Evolutionary conservation across 495 filamentous ascomycete genomes (phyloP).

Genomic region (Penicillium argentinense): DNA sequence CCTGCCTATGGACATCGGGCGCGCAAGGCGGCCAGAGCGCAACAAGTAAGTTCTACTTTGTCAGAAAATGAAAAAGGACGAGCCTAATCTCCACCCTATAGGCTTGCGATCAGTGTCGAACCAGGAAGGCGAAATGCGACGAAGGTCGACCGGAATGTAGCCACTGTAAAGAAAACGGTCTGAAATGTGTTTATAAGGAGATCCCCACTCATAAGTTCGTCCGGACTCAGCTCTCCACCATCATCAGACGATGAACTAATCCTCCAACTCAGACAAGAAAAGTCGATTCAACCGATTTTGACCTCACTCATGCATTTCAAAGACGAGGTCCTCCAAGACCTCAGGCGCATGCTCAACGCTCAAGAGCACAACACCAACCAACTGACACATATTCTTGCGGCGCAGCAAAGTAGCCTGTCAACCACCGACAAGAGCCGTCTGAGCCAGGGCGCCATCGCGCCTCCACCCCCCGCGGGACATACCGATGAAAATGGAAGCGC

Average conservation of each 20-base stretch:
- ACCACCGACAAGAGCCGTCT: not conserved
- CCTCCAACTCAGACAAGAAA: constrained; percentile 38
- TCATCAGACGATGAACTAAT: too few relatives aligned
- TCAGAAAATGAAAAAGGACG: too few relatives aligned
- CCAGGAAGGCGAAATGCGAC: constrained; percentile 64
- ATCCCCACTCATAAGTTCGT: constrained; percentile 59
- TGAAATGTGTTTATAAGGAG: constrained; percentile 59
- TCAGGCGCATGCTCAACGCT: constrained; percentile 10
- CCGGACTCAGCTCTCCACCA: too few relatives aligned
- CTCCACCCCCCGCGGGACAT: constrained; percentile 8
- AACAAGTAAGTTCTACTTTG: constrained; percentile 33
- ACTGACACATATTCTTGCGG: not conserved
- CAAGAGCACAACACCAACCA: constrained; percentile 7
- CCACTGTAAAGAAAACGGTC: constrained; percentile 57
- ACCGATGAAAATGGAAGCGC: constrained; percentile 17
- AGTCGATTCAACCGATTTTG: constrained; percentile 38
- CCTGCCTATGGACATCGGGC: constrained; percentile 37
- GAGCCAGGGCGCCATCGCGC: not conserved
- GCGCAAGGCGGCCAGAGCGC: constrained; percentile 43
- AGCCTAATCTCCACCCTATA: too few relatives aligned
- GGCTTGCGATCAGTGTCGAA: constrained; percentile 62
- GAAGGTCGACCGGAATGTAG: constrained; percentile 59
- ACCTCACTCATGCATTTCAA: constrained; percentile 33
- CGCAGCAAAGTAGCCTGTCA: not conserved
- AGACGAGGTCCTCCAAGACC: constrained; percentile 21